Conservation (phyloP, 2,329 filamentous ascomycete genomes). For the Microdochium bolleyi region DNA sequence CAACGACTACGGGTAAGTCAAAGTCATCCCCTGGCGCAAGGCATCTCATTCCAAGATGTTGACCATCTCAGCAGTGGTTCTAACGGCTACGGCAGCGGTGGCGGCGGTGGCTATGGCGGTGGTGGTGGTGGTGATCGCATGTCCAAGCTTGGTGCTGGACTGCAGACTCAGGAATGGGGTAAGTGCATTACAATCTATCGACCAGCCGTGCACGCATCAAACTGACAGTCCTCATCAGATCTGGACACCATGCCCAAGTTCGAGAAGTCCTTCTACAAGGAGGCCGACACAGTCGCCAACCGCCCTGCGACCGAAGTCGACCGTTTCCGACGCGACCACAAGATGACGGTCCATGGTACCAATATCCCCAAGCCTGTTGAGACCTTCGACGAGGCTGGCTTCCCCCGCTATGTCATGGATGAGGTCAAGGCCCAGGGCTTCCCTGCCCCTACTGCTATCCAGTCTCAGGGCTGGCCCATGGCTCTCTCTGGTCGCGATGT, state of each 20-base stretch:
- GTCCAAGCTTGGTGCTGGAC: conserved; percentile 77
- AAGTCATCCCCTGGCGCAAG: conserved; percentile 31
- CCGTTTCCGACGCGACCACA: conserved; percentile 76
- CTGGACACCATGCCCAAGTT: conserved; percentile 79
- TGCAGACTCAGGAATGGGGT: conserved; percentile 90
- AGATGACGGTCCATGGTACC: conserved; percentile 73
- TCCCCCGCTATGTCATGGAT: conserved; percentile 94
- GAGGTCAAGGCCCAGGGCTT: conserved; percentile 99
- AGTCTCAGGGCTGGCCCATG: conserved; percentile 99
- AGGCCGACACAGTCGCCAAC: conserved; percentile 68
- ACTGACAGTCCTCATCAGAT: conserved; percentile 46
- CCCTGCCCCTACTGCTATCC: conserved; percentile 85
- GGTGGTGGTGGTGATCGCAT: conserved; percentile 77
- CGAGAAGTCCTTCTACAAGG: conserved; percentile 99
- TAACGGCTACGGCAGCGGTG: conserved; percentile 39
- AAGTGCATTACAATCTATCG: conserved; percentile 27
- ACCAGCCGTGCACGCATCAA: conserved; percentile 4
- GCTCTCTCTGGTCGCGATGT: conserved; percentile 96
- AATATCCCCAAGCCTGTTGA: conserved; percentile 91
- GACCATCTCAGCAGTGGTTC: conserved; percentile 40
- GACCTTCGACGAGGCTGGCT: conserved; percentile 95
- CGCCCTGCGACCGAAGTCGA: conserved; percentile 76
- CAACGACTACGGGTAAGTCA: not conserved
- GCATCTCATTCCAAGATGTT: conserved; percentile 33
- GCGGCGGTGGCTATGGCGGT: conserved; percentile 27